Conservation (phyloP, 306 rosid genomes). For the Begonia masoniana region DNA sequence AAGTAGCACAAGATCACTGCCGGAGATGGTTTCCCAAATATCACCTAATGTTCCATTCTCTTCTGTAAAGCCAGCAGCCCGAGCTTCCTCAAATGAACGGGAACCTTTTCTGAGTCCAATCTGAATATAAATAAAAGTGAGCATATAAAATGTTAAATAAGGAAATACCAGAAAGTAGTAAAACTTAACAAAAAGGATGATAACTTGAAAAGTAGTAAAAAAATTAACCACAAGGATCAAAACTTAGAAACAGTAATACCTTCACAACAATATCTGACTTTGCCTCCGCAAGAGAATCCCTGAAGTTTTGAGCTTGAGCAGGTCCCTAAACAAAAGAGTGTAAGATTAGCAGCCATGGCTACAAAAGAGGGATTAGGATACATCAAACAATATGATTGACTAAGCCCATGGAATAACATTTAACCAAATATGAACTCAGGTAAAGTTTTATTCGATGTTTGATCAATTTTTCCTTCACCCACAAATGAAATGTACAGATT, state of each 20-base stretch:
- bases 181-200: too few species aligned
- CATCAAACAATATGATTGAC: too few species aligned
- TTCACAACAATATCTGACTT: slow-evolving; percentile 87
- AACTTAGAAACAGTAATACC: slow-evolving; percentile 28
- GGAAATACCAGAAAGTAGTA: too few species aligned
- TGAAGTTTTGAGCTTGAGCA: slow-evolving; percentile 94
- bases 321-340: slow-evolving; percentile 53
- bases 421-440: too few species aligned
- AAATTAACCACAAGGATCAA: neutral
- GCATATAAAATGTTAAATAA: neutral
- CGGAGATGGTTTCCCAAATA: slow-evolving; percentile 67
- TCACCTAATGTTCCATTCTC: slow-evolving; percentile 94
- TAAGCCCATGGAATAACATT: too few species aligned
- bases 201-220: too few species aligned
- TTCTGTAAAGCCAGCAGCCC: slow-evolving; percentile 78
- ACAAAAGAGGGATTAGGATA: too few species aligned
- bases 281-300: slow-evolving; percentile 79
- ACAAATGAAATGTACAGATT: too few species aligned
- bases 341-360: slow-evolving; percentile 1
- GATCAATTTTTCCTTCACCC: too few species aligned
- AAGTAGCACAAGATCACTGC: slow-evolving; percentile 87
- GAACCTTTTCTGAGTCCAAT: slow-evolving; percentile 97
- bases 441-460: too few species aligned
- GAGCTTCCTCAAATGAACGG: slow-evolving; percentile 76
- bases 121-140: slow-evolving; percentile 21